Conservation (phyloP, 1,139 yeast genomes). For the Blastobotrys arbuscula region DNA sequence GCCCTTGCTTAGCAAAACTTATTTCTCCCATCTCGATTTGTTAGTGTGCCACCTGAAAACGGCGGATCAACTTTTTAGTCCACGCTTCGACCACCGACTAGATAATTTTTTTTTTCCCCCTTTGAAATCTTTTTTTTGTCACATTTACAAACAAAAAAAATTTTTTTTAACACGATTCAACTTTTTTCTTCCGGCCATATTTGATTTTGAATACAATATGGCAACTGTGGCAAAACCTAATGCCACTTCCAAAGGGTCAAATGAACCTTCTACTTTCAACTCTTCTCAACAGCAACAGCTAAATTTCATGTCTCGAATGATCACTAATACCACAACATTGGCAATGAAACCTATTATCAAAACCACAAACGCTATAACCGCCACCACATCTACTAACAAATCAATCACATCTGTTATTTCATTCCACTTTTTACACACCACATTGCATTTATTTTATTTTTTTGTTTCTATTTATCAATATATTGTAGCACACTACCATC, state of each 20-base stretch:
- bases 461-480: constrained; percentile 17
- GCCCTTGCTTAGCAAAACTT: too few relatives aligned
- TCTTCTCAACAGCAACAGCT: not conserved
- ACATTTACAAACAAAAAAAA: too few relatives aligned
- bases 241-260: not conserved
- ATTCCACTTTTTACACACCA: constrained; percentile 15
- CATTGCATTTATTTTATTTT: constrained; percentile 22
- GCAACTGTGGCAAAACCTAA: not conserved
- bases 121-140: not conserved
- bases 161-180: not conserved
- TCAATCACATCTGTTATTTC: constrained; percentile 3
- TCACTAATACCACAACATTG: not conserved
- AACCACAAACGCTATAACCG: not conserved
- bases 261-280: not conserved
- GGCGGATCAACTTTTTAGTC: too few relatives aligned
- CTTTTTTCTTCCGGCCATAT: not conserved
- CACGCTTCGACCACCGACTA: too few relatives aligned
- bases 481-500: constrained; percentile 39
- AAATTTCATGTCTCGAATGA: constrained; percentile 3
- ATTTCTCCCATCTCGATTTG: too few relatives aligned
- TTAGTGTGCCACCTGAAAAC: too few relatives aligned
- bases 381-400: not conserved
- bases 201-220: too few relatives aligned
- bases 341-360: not conserved
- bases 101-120: not conserved